These are phyloP conservation scores for Hemisphaericaspora lyxosophila DNA, from an alignment of 1,139 yeast genomes.

Conservation along the genomic window DNA sequence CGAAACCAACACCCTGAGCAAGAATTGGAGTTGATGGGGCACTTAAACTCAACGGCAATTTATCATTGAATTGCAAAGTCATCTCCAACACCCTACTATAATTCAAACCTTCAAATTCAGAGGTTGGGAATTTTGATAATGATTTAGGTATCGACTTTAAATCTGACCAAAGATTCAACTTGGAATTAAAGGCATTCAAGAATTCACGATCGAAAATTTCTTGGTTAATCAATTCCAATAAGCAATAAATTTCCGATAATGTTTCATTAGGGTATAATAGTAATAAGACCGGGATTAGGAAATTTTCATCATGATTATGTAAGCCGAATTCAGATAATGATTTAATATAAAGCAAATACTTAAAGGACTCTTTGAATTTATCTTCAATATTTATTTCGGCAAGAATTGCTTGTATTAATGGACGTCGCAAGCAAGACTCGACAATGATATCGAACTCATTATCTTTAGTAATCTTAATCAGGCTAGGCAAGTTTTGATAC, in stretches of 20 bases:
- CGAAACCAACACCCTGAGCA: slow-evolving; percentile 3
- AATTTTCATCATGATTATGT: slow-evolving; percentile 40
- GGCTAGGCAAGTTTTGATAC: slow-evolving; percentile 24
- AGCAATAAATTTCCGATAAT: slow-evolving; percentile 27
- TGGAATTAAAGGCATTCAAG: slow-evolving; percentile 25
- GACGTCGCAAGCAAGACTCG: slow-evolving; percentile 26
- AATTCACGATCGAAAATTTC: slow-evolving; percentile 33
- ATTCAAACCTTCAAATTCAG: slow-evolving; percentile 37
- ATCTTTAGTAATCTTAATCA: slow-evolving; percentile 33
- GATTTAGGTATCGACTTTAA: slow-evolving; percentile 18
- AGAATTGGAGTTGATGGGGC: slow-evolving; percentile 47
- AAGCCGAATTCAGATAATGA: slow-evolving; percentile 40
- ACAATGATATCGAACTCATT: slow-evolving; percentile 34
- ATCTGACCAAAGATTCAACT: slow-evolving; percentile 30
- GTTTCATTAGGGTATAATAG: slow-evolving; percentile 29
- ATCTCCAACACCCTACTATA: slow-evolving; percentile 35
- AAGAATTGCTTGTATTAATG: slow-evolving; percentile 30
- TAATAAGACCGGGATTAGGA: slow-evolving; percentile 40
- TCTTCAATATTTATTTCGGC: slow-evolving; percentile 17
- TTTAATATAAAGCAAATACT: slow-evolving; percentile 35
- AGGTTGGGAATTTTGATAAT: slow-evolving; percentile 20
- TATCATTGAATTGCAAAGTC: slow-evolving; percentile 40
- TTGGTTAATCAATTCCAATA: slow-evolving; percentile 35
- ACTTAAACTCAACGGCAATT: slow-evolving; percentile 43
- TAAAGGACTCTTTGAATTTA: slow-evolving; percentile 27